These are phyloP conservation scores for Amaranthus tricolor DNA, from an alignment of 179 eudicot genomes.

Conservation along the genomic window DNA sequence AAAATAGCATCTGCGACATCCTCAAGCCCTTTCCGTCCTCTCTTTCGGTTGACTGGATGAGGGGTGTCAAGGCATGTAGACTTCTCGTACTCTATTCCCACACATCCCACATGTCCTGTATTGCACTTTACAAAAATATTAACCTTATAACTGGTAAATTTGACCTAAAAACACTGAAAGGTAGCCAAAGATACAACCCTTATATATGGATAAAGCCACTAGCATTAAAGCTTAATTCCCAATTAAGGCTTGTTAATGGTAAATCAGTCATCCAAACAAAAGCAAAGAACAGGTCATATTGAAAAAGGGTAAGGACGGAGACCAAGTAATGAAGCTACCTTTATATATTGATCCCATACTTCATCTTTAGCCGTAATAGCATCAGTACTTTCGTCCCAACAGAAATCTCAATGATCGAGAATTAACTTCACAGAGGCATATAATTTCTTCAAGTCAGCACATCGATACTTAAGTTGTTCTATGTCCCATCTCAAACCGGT, in stretches of 20 bases:
- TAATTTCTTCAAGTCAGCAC: slow-evolving; percentile 53
- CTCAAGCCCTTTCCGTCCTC: slow-evolving; percentile 61
- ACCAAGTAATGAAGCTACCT: slow-evolving; percentile 34
- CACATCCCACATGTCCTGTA: slow-evolving; percentile 27
- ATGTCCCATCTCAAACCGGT: slow-evolving; percentile 67
- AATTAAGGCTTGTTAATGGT: not conserved
- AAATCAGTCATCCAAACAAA: not conserved
- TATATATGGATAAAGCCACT: not conserved
- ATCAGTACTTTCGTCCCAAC: slow-evolving; percentile 58
- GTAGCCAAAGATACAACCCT: not conserved
- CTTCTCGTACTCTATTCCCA: slow-evolving; percentile 33
- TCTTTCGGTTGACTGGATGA: slow-evolving; percentile 34
- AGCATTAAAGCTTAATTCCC: not conserved
- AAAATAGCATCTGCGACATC: slow-evolving; percentile 51
- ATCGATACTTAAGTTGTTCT: slow-evolving; percentile 61
- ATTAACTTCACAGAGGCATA: slow-evolving; percentile 43
- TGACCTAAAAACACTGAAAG: not conserved
- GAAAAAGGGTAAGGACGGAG: too few species aligned
- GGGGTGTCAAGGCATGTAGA: slow-evolving; percentile 12
- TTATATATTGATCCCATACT: slow-evolving; percentile 57
- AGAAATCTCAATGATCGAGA: slow-evolving; percentile 50
- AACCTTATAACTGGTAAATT: not conserved
- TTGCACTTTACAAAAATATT: not conserved
- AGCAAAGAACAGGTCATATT: not conserved
- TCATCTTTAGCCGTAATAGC: slow-evolving; percentile 42